A percentile compares a stretch with the other conserved stretches of the same genome.
phyloP scores from a whole-genome alignment of 2,329 filamentous ascomycete genomes.

The Alternaria viburni region DNA sequence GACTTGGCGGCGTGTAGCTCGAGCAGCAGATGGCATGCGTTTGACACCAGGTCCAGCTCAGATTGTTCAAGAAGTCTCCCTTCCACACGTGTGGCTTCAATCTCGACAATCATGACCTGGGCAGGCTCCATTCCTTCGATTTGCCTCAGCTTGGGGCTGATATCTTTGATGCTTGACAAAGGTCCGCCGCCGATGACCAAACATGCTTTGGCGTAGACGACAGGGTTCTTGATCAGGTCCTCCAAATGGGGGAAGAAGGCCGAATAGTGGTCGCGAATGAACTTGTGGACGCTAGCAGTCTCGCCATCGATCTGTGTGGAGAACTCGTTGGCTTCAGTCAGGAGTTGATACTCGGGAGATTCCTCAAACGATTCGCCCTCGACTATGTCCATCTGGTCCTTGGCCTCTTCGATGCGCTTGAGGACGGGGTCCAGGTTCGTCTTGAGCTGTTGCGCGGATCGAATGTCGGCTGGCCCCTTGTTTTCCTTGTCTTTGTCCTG shows the following conservation, averaged over 20 bases:
- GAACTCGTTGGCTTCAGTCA: conserved; percentile 86
- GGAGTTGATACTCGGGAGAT: conserved; percentile 86
- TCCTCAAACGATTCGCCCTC: conserved; percentile 83
- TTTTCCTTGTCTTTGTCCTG: conserved; percentile 71
- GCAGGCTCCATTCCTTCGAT: conserved; percentile 79
- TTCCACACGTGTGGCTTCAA: conserved; percentile 89
- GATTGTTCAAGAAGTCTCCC: conserved; percentile 77
- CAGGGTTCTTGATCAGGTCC: conserved; percentile 83
- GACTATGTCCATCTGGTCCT: conserved; percentile 74
- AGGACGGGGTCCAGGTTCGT: conserved; percentile 80
- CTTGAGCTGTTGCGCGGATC: conserved; percentile 80
- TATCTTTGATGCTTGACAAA: conserved; percentile 82
- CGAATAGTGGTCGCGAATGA: conserved; percentile 94
- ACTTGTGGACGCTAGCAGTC: conserved; percentile 92
- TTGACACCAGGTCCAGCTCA: conserved; percentile 75
- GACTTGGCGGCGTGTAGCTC: conserved; percentile 85
- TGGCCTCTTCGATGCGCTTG: conserved; percentile 60
- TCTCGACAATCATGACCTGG: conserved; percentile 91
- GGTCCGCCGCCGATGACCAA: conserved; percentile 92
- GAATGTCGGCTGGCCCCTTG: conserved; percentile 73
- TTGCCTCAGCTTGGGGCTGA: conserved; percentile 77
- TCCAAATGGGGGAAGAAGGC: conserved; percentile 93
- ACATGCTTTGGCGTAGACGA: conserved; percentile 95
- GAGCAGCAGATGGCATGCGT: conserved; percentile 88
- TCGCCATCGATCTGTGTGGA: conserved; percentile 94